Evolutionary conservation across 2,329 filamentous ascomycete species (phyloP).

Genomic region (Penicillium digitatum): DNA sequence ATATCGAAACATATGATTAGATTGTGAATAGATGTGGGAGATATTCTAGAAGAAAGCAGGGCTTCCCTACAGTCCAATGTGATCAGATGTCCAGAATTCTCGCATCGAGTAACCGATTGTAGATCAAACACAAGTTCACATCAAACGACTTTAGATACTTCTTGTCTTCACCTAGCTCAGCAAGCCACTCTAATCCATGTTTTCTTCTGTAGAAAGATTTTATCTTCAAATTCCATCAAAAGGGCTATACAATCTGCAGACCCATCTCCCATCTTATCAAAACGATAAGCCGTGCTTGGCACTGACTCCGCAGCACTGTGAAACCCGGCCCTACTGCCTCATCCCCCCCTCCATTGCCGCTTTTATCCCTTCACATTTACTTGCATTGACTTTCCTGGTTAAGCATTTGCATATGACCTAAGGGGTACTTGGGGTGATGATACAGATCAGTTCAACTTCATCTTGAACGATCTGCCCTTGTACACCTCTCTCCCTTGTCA

Average conservation of each 20-base stretch:
- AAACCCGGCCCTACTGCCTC: conserved; percentile 22
- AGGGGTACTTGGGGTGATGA: conserved; percentile 3
- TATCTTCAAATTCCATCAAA: not conserved
- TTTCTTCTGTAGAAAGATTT: not conserved
- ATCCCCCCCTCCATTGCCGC: conserved; percentile 20
- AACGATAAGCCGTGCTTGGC: conserved; percentile 23
- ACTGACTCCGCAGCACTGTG: conserved; percentile 21
- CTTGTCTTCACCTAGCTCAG: not conserved
- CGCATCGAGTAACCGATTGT: conserved; percentile 1
- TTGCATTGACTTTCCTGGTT: conserved; percentile 8
- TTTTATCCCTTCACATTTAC: conserved; percentile 15
- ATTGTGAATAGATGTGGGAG: not conserved
- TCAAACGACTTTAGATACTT: conserved; percentile 5
- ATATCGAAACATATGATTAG: not conserved
- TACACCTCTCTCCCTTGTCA: conserved; percentile 5
- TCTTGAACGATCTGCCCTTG: not conserved
- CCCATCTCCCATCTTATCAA: conserved; percentile 18
- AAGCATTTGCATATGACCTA: conserved; percentile 4
- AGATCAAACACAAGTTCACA: conserved; percentile 10
- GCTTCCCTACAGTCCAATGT: conserved; percentile 6
- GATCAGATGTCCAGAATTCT: conserved; percentile 6
- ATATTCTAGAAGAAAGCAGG: not conserved
- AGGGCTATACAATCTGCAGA: not conserved
- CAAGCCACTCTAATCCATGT: not conserved
- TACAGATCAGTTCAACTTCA: conserved; percentile 1